phyloP scores from a whole-genome alignment of 2,329 filamentous ascomycete species.

The Aspergillus ibericus region DNA sequence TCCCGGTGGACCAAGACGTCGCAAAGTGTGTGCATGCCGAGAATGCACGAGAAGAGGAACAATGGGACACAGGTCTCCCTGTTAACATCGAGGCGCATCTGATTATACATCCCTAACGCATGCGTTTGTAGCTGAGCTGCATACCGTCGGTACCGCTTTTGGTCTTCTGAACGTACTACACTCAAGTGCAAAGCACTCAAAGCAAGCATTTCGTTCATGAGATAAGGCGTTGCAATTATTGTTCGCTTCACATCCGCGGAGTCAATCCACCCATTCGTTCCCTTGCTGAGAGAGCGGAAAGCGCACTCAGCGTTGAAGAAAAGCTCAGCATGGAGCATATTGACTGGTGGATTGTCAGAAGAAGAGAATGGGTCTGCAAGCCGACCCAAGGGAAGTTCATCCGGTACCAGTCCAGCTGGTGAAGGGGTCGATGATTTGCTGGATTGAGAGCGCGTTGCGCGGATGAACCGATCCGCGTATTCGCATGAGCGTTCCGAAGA shows the following conservation, averaged over 20 bases:
- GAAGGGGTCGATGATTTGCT: background rate
- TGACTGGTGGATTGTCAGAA: conserved; percentile 19
- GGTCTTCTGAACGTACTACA: conserved; percentile 38
- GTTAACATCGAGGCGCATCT: conserved; percentile 5
- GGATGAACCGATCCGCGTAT: conserved; percentile 7
- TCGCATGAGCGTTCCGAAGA: conserved; percentile 22
- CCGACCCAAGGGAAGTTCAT: background rate
- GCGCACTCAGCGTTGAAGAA: conserved; percentile 24
- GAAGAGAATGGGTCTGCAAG: background rate
- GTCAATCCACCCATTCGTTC: background rate
- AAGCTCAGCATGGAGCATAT: conserved; percentile 34
- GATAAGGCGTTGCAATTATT: conserved; percentile 38
- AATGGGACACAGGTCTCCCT: conserved; percentile 20
- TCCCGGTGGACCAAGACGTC: conserved; percentile 48
- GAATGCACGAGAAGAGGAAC: conserved; percentile 22
- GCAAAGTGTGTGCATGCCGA: conserved; percentile 46
- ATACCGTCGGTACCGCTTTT: conserved; percentile 27
- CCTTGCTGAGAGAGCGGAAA: background rate
- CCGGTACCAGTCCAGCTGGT: background rate
- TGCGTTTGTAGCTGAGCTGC: conserved; percentile 39
- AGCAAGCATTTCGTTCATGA: conserved; percentile 52
- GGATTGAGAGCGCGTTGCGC: background rate
- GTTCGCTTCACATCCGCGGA: conserved; percentile 7
- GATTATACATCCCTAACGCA: conserved; percentile 21
- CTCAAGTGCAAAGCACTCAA: conserved; percentile 48